Percentiles rank a stretch among this genome's conserved stretches.
These are phyloP conservation scores for Diaporthe australafricana DNA, from an alignment of 2,329 filamentous ascomycete genomes.

Conservation along the genomic window DNA sequence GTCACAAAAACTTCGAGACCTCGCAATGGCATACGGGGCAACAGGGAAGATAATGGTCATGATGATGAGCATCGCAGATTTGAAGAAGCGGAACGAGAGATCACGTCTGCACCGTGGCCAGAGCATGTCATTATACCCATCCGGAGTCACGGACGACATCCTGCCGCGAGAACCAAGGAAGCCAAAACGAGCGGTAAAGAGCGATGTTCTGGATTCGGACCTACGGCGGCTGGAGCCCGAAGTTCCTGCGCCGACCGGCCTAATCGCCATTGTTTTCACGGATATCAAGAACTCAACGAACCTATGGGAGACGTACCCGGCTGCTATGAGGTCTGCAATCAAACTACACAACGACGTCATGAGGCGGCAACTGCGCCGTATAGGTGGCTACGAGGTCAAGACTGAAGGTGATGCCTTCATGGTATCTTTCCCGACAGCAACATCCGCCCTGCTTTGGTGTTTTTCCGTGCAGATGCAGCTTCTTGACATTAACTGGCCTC, in stretches of 20 bases:
- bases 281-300: conserved; percentile 99
- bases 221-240: conserved; percentile 89
- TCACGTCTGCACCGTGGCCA: conserved; percentile 79
- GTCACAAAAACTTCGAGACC: conserved; percentile 91
- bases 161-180: conserved; percentile 74
- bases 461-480: conserved; percentile 93
- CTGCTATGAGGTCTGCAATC: conserved; percentile 96
- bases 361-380: conserved; percentile 90
- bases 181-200: conserved; percentile 54
- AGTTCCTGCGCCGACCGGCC: conserved; percentile 90
- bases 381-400: conserved; percentile 98
- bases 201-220: conserved; percentile 82
- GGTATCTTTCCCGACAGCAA: conserved; percentile 97
- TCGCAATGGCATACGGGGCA: conserved; percentile 95
- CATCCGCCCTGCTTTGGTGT: conserved; percentile 93
- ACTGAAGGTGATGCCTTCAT: conserved; percentile 99
- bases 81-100: conserved; percentile 84
- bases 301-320: conserved; percentile 94
- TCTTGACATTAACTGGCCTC: conserved; percentile 91
- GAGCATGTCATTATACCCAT: conserved; percentile 87
- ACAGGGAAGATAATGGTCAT: conserved; percentile 98
- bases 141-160: conserved; percentile 77
- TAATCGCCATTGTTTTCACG: conserved; percentile 94
- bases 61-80: conserved; percentile 92
- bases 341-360: conserved; percentile 98